Conservation (phyloP, 2,329 filamentous ascomycete genomes). For the Beauveria rudraprayagi region DNA sequence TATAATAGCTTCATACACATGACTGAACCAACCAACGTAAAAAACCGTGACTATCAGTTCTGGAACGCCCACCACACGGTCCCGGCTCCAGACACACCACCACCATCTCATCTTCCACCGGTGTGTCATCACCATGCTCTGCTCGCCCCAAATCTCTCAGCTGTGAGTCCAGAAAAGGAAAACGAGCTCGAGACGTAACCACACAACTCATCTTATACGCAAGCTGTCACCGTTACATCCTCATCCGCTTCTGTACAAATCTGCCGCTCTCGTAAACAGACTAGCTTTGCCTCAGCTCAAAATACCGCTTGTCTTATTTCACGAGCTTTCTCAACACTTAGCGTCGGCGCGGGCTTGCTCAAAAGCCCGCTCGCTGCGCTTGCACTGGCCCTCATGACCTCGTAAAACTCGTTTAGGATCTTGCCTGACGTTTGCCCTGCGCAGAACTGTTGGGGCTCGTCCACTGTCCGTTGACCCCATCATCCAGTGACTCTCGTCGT, state of each 20-base stretch:
- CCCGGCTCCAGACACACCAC: background rate
- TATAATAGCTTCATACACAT: too few species aligned
- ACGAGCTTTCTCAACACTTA: background rate
- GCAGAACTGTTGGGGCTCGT: too few species aligned
- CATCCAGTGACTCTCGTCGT: too few species aligned
- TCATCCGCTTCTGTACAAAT: background rate
- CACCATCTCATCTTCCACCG: background rate
- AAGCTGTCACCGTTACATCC: background rate
- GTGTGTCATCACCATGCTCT: background rate
- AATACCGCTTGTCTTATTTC: background rate
- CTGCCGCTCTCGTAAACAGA: background rate
- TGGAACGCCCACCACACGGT: too few species aligned
- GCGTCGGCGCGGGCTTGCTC: too few species aligned
- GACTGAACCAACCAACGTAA: too few species aligned
- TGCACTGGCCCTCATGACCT: too few species aligned
- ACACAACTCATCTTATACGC: background rate
- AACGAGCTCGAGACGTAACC: background rate
- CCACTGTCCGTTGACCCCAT: too few species aligned
- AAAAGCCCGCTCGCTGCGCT: background rate
- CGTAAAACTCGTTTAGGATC: too few species aligned
- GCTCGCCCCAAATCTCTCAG: slow-evolving; percentile 5
- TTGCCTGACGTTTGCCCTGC: too few species aligned
- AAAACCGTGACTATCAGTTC: too few species aligned
- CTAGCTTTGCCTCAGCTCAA: background rate
- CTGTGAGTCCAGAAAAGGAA: background rate